Conservation (phyloP, 257 asterid genomes). For the Echium plantagineum region DNA sequence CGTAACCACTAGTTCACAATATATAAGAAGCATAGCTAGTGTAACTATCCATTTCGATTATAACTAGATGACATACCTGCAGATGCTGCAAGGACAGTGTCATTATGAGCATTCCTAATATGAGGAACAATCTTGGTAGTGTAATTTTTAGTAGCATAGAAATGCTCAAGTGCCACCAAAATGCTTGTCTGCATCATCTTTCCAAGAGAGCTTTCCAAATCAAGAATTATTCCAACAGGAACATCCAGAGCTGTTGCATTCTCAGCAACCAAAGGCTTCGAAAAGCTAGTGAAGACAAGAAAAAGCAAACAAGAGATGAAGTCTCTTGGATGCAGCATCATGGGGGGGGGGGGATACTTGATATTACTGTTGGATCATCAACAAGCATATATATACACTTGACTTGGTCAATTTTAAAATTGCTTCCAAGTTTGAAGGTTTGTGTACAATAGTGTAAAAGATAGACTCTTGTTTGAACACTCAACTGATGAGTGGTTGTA, state of each 20-base stretch:
- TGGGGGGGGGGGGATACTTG: too few species aligned
- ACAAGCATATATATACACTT: too few species aligned
- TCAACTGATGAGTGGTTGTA: too few species aligned
- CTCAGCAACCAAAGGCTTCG: constrained; percentile 1
- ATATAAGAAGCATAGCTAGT: too few species aligned
- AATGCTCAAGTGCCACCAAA: constrained; percentile 32
- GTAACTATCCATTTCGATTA: too few species aligned
- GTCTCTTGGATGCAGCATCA: constrained; percentile 13
- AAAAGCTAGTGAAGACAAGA: constrained; percentile 8
- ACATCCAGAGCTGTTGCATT: constrained; percentile 12
- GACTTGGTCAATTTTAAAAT: too few species aligned
- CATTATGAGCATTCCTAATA: constrained; percentile 21
- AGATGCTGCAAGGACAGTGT: constrained; percentile 28
- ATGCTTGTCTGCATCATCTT: constrained; percentile 21
- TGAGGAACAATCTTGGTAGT: constrained; percentile 26
- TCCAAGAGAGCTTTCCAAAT: constrained; percentile 17
- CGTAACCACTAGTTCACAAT: too few species aligned
- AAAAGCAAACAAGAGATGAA: constrained; percentile 2
- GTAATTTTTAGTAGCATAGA: constrained; percentile 14
- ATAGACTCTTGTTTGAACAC: too few species aligned
- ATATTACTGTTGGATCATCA: too few species aligned
- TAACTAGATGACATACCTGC: constrained; percentile 18
- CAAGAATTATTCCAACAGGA: constrained; percentile 37
- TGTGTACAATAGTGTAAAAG: too few species aligned
- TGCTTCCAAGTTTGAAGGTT: too few species aligned